Evolutionary conservation across 371 early-diverging fungal species (phyloP).

Genomic region (Funneliformis caledonium): DNA sequence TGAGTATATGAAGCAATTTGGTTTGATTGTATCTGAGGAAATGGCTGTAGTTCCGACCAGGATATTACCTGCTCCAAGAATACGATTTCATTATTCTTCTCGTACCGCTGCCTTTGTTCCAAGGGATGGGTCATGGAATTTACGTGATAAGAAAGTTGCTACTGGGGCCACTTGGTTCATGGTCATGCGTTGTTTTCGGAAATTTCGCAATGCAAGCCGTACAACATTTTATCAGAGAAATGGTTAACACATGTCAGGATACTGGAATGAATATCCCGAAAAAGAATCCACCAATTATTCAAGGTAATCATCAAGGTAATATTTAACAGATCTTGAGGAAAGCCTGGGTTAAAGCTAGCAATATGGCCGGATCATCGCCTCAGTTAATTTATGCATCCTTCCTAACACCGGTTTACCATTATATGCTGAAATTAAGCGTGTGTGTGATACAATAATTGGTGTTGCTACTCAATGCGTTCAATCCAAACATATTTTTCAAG

Average conservation of each 20-base stretch:
- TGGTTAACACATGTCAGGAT: constrained; percentile 54
- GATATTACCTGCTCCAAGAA: constrained; percentile 73
- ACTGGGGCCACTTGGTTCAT: constrained; percentile 79
- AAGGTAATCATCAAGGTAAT: constrained; percentile 68
- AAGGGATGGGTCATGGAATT: constrained; percentile 88
- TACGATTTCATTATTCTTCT: constrained; percentile 66
- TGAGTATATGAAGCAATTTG: constrained; percentile 62
- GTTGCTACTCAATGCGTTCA: constrained; percentile 93
- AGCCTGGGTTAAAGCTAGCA: constrained; percentile 72
- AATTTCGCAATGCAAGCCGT: constrained; percentile 43
- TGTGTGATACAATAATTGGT: constrained; percentile 89
- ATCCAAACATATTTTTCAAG: constrained; percentile 66
- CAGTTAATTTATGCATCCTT: constrained; percentile 81
- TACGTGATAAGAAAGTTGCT: constrained; percentile 82
- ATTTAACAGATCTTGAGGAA: constrained; percentile 67
- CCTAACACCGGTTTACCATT: constrained; percentile 83
- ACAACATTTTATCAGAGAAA: constrained; percentile 58
- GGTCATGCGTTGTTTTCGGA: constrained; percentile 84
- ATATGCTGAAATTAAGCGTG: constrained; percentile 94
- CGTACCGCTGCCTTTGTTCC: constrained; percentile 73
- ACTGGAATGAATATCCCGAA: constrained; percentile 65
- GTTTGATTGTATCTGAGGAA: constrained; percentile 65
- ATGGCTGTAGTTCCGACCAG: constrained; percentile 66
- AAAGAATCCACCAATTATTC: constrained; percentile 72
- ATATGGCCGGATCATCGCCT: constrained; percentile 72